Conservation (phyloP, 164 flowering plant genomes). For the Umbellularia californica region DNA sequence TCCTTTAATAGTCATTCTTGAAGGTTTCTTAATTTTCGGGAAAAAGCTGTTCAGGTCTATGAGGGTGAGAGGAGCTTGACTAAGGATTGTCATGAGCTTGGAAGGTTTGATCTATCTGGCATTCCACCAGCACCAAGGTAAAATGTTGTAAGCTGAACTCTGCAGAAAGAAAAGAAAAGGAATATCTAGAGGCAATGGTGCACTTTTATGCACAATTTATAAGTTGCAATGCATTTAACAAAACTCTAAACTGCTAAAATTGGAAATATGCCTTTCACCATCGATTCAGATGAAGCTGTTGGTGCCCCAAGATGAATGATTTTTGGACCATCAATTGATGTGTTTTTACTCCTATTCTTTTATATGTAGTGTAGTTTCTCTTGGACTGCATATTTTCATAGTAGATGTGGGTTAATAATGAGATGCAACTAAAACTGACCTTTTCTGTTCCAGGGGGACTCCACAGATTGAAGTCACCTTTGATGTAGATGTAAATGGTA, state of each 20-base stretch:
- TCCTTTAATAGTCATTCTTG: background rate
- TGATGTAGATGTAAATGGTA: slow-evolving; percentile 57
- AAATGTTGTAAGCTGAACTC: no score
- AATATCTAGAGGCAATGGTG: no score
- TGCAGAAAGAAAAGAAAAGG: no score
- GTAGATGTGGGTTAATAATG: background rate
- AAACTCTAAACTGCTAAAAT: no score
- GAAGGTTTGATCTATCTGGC: slow-evolving; percentile 48
- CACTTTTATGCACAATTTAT: no score
- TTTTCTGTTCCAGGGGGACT: slow-evolving; percentile 37
- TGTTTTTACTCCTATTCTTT: no score
- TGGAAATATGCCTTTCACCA: no score
- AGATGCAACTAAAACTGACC: background rate
- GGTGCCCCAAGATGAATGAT: background rate
- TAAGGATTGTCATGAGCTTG: slow-evolving; percentile 56
- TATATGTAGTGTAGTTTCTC: no score
- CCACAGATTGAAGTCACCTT: slow-evolving; percentile 65
- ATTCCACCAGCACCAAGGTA: slow-evolving; percentile 67
- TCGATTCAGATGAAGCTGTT: no score
- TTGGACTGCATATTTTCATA: background rate
- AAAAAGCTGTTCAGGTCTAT: slow-evolving; percentile 30
- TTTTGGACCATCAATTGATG: no score
- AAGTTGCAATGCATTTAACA: no score
- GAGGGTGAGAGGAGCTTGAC: slow-evolving; percentile 58
- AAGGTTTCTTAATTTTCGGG: background rate